Conservation (phyloP, 352 stramenopile genomes). For the Globisporangium polare region DNA sequence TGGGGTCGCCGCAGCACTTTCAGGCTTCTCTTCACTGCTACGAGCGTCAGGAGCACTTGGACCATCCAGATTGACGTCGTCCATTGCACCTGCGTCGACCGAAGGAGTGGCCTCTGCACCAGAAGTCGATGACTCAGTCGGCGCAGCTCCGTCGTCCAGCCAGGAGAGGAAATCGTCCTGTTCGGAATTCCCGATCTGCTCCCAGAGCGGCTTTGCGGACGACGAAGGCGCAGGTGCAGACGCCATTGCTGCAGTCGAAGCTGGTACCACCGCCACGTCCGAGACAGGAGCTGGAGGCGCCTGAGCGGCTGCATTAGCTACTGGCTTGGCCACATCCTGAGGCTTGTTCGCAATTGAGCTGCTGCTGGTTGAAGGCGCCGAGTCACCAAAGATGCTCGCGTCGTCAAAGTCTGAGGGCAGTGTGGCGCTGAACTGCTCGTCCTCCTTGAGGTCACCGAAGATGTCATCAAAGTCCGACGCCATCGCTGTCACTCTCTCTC, state of each 20-base stretch:
- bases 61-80: slow-evolving; percentile 17
- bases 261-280: neutral
- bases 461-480: slow-evolving; percentile 77
- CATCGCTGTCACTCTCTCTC: slow-evolving; percentile 6
- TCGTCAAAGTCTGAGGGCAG: slow-evolving; percentile 47
- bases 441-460: slow-evolving; percentile 71
- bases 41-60: neutral
- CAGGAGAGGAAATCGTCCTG: slow-evolving; percentile 79
- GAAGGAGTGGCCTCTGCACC: neutral
- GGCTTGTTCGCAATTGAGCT: neutral
- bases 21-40: neutral
- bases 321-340: neutral
- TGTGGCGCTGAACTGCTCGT: slow-evolving; percentile 40
- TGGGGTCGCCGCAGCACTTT: slow-evolving; percentile 7
- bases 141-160: slow-evolving; percentile 49
- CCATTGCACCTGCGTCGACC: slow-evolving; percentile 2
- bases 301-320: slow-evolving; percentile 2
- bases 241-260: neutral
- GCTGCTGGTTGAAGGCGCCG: neutral
- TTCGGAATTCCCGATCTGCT: slow-evolving; percentile 25
- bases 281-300: slow-evolving; percentile 3
- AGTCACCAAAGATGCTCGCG: slow-evolving; percentile 46
- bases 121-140: neutral
- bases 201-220: slow-evolving; percentile 19
- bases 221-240: slow-evolving; percentile 3